Evolutionary conservation across 2,329 filamentous ascomycete species (phyloP), one percentile per base, ranked within the genome.

Genomic region (Trichoderma pleuroti): DNA sequence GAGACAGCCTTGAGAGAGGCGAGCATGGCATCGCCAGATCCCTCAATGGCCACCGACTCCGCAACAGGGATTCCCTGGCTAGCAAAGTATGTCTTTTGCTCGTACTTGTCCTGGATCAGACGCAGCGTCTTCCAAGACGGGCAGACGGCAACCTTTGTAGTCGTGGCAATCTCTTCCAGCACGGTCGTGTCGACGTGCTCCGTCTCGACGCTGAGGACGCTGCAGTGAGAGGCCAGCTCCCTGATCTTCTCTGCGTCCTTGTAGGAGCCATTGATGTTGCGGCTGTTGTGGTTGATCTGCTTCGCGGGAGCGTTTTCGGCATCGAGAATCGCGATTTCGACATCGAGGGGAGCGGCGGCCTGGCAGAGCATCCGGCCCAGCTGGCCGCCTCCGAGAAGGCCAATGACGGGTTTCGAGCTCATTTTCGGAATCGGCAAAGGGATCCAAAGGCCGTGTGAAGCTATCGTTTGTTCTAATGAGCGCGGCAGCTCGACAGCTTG

Each of bases 341-440:
- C 89, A 76, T 93, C 93, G 71, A 97, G 87, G 4, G 83, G 86
- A 2, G 82, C 84, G 39, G 94, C 94, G n/a, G 92, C 91, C 83
- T 98, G 93, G 74, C 92, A 91, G 24, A 98, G 88, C 96, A 98
- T 98, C 74, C 93, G 92, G 72, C 95, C 96, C 52, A 99, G 87
- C 83, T 94, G 92, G 76, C 92, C 92, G 65, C 86, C 86, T 72
- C 86, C 86, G 1, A 88, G 80, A 67, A 88, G 81, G 70, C 86
- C 86, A 70, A 88, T 83, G 54, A 84, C 80, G n/a, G 83, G 81
- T 18, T 68, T 68, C 5, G 64, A 18, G 54, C 64, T 59, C 64
- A 68, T 68, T 16, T 46, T 59, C 5, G 8, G 1, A 2, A 26
- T 49, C 26, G 6, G 6, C 1, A 11, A 30, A 10, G 9, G 14